Evolutionary conservation across 768 basidiomycete species (phyloP).

Genomic region (Asterophora lycoperdoides): DNA sequence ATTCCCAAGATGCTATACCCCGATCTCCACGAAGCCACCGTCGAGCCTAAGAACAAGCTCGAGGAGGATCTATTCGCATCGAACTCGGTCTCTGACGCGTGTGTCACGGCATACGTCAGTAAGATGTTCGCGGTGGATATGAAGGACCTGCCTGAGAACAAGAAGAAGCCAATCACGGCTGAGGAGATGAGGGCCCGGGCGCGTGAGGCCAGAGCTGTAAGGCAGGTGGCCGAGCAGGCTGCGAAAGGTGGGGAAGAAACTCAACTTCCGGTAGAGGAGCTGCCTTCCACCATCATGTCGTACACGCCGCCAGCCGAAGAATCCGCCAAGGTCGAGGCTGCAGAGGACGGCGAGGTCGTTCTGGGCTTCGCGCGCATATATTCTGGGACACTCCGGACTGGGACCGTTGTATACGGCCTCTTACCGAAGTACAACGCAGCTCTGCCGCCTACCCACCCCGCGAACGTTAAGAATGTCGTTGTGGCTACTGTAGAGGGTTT

Average conservation of each 20-base stretch:
- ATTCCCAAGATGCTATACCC: constrained; percentile 93
- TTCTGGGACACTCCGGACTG: constrained; percentile 74
- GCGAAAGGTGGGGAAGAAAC: constrained; percentile 11
- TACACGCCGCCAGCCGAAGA: constrained; percentile 9
- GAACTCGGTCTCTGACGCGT: constrained; percentile 50
- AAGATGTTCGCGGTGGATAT: constrained; percentile 96
- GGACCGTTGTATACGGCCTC: constrained; percentile 63
- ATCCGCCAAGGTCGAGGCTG: constrained; percentile 15
- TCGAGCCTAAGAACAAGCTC: constrained; percentile 71
- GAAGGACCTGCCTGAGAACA: constrained; percentile 82
- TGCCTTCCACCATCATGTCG: constrained; percentile 11
- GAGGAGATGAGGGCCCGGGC: constrained; percentile 78
- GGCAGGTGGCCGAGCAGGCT: constrained; percentile 20
- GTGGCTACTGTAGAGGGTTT: constrained; percentile 65
- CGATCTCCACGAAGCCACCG: constrained; percentile 54
- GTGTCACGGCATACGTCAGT: constrained; percentile 84
- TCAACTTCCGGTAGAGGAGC: background rate
- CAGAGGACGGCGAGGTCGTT: constrained; percentile 55
- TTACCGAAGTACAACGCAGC: constrained; percentile 81
- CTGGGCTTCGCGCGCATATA: constrained; percentile 94
- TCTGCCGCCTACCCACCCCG: constrained; percentile 58
- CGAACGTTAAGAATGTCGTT: constrained; percentile 62
- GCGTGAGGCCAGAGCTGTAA: constrained; percentile 44
- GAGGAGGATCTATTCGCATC: constrained; percentile 81
- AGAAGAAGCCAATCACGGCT: constrained; percentile 68